A percentile compares a stretch with the other conserved stretches of the same genome.
phyloP scores from a whole-genome alignment of 371 early-diverging fungal species.

The Mucor sp. region DNA sequence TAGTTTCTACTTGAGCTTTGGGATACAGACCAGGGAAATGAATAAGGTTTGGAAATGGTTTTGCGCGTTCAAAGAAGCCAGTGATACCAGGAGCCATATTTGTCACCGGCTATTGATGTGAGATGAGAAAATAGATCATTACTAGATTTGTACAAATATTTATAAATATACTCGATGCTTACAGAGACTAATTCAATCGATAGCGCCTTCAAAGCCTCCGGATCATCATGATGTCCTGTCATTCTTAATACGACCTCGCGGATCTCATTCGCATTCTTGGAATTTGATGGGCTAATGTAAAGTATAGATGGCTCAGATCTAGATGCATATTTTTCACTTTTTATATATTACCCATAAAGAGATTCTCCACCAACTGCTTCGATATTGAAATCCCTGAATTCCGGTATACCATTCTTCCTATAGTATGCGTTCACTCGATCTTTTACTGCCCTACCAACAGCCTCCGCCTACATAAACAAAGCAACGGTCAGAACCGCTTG shows the following conservation, averaged over 20 bases:
- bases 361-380: constrained; percentile 69
- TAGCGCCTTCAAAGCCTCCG: constrained; percentile 57
- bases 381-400: constrained; percentile 56
- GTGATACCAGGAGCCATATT: constrained; percentile 42
- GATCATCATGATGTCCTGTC: constrained; percentile 59
- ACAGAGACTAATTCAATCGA: constrained; percentile 67
- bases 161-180: constrained; percentile 1
- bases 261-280: constrained; percentile 35
- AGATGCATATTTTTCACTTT: neutral
- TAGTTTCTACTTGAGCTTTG: constrained; percentile 35
- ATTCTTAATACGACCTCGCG: constrained; percentile 70
- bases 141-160: neutral
- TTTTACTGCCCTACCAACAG: constrained; percentile 64
- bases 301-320: neutral
- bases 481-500: neutral
- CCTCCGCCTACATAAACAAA: constrained; percentile 28
- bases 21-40: constrained; percentile 63
- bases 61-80: constrained; percentile 47
- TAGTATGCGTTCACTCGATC: constrained; percentile 50
- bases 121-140: neutral
- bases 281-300: constrained; percentile 34
- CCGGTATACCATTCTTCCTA: constrained; percentile 49
- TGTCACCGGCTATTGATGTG: constrained; percentile 52
- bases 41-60: constrained; percentile 43
- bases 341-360: constrained; percentile 65